Percentiles rank a stretch among this genome's conserved stretches.
Conservation (phyloP, 2,329 filamentous ascomycete species). For the Cercospora sp. region DNA sequence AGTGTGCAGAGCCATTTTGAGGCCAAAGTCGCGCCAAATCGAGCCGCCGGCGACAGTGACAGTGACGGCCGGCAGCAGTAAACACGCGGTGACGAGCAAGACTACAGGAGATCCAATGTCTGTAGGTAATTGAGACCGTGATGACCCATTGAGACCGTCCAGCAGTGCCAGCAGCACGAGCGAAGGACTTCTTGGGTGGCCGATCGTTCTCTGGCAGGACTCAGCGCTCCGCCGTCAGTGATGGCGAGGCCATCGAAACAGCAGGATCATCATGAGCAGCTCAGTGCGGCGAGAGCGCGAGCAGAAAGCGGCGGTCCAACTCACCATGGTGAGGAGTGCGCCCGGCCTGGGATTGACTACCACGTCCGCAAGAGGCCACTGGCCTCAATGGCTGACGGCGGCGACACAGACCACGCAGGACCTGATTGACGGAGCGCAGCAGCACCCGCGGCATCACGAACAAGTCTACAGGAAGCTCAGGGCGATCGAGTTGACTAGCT, state of each 20-base stretch:
- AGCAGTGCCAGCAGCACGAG: background rate
- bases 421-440: background rate
- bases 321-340: background rate
- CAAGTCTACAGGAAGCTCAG: too few relatives aligned
- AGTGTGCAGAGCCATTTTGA: background rate
- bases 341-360: background rate
- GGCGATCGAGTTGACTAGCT: too few relatives aligned
- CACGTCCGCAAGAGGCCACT: background rate
- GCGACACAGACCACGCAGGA: background rate
- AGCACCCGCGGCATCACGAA: too few relatives aligned
- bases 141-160: background rate
- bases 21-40: background rate
- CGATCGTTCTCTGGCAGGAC: background rate
- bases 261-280: too few relatives aligned
- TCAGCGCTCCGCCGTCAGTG: background rate
- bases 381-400: background rate
- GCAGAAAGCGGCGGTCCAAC: too few relatives aligned
- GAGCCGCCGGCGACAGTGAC: background rate
- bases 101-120: background rate
- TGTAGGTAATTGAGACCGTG: background rate
- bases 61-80: background rate
- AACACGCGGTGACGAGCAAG: background rate
- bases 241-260: background rate
- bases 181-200: background rate
- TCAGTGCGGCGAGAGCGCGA: too few relatives aligned